Conservation (phyloP, 148 eudicot genomes). For the Vaccinium vitisidaea region DNA sequence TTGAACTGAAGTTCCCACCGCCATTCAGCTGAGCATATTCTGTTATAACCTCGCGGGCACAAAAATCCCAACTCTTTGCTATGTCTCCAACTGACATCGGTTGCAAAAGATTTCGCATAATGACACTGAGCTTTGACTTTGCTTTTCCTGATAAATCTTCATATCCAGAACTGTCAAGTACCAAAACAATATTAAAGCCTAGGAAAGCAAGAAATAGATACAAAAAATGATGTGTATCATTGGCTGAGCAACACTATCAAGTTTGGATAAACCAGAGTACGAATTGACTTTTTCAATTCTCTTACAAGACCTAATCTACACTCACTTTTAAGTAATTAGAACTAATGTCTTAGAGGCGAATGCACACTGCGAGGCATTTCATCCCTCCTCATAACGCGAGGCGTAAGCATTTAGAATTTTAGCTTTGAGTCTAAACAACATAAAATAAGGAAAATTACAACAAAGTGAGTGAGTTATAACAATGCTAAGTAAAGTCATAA, state of each 20-base stretch:
- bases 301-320: not conserved
- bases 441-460: too few relatives aligned
- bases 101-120: slow-evolving; percentile 28
- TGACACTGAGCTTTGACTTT: slow-evolving; percentile 23
- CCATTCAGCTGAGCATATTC: slow-evolving; percentile 34
- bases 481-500: too few relatives aligned
- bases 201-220: not conserved
- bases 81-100: slow-evolving; percentile 43
- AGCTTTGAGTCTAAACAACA: not conserved
- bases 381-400: not conserved
- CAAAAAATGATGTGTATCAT: not conserved
- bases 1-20: slow-evolving; percentile 38
- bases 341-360: not conserved
- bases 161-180: slow-evolving; percentile 1
- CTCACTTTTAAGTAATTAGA: not conserved
- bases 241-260: not conserved
- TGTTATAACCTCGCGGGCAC: slow-evolving; percentile 34
- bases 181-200: not conserved
- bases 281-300: not conserved
- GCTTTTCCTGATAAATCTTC: slow-evolving; percentile 29
- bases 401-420: not conserved
- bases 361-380: not conserved
- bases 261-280: not conserved
- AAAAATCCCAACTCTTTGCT: slow-evolving; percentile 45
- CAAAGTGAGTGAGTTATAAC: too few relatives aligned